Conservation (phyloP, 371 early-diverging fungal species). For the Haplosporangium sp. region DNA sequence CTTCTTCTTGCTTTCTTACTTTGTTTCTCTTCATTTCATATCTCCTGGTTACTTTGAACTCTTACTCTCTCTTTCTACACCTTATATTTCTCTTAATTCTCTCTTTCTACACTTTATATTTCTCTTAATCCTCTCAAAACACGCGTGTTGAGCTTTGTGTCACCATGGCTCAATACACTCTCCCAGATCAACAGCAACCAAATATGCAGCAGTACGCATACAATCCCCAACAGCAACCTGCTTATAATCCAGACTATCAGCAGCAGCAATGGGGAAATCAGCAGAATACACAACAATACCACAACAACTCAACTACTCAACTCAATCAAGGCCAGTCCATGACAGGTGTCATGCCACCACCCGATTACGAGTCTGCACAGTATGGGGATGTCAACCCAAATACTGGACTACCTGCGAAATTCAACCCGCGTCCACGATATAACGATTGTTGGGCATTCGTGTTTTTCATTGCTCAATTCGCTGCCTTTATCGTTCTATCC, state of each 20-base stretch:
- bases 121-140: too few species aligned
- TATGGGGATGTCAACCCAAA: conserved; percentile 43
- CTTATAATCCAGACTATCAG: conserved; percentile 22
- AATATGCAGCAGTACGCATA: conserved; percentile 21
- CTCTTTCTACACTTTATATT: too few species aligned
- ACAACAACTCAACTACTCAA: conserved; percentile 20
- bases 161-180: conserved; percentile 26
- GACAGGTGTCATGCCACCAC: conserved; percentile 40
- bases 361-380: conserved; percentile 35
- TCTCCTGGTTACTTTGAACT: too few species aligned
- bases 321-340: conserved; percentile 29
- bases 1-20: background rate
- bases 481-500: conserved; percentile 58
- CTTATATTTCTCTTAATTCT: too few species aligned
- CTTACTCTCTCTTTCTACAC: too few species aligned
- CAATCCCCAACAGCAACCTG: conserved; percentile 27
- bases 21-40: background rate
- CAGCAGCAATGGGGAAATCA: conserved; percentile 11
- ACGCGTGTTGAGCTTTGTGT: conserved; percentile 4
- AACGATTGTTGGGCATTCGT: conserved; percentile 72
- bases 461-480: conserved; percentile 61
- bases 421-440: conserved; percentile 50
- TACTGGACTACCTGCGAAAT: conserved; percentile 48
- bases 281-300: conserved; percentile 30
- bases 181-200: conserved; percentile 12